These are phyloP conservation scores for Hordeum vulgare DNA, from an alignment of 176 grass and related monocot species.

Conservation along the genomic window MorexV3_pseudomolecules_assembly NC_058522.1:434577537-434578036, in stretches of 20 bases:
- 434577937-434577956: slow-evolving; percentile 78
- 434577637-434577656: not conserved
- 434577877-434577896: slow-evolving; percentile 47
- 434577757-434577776: not conserved
- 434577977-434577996: slow-evolving; percentile 86
- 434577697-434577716: not conserved
- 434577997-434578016: slow-evolving; percentile 68
- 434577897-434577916: slow-evolving; percentile 65
- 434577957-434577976: slow-evolving; percentile 61
- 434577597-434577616: not conserved
- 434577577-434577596: not conserved
- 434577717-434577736: not conserved
- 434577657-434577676: not conserved
- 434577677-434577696: not conserved
- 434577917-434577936: slow-evolving; percentile 69
- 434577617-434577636: not conserved
- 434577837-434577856: slow-evolving; percentile 88
- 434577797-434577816: slow-evolving; percentile 81
- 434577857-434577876: slow-evolving; percentile 63
- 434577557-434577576: not conserved
- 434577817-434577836: slow-evolving; percentile 84
- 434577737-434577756: not conserved
- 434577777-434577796: slow-evolving; percentile 31
- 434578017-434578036: slow-evolving; percentile 76
- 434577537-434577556: not conserved